phyloP scores from a whole-genome alignment of 2,329 filamentous ascomycete species.

The Cladophialophora psammophila region DNA sequence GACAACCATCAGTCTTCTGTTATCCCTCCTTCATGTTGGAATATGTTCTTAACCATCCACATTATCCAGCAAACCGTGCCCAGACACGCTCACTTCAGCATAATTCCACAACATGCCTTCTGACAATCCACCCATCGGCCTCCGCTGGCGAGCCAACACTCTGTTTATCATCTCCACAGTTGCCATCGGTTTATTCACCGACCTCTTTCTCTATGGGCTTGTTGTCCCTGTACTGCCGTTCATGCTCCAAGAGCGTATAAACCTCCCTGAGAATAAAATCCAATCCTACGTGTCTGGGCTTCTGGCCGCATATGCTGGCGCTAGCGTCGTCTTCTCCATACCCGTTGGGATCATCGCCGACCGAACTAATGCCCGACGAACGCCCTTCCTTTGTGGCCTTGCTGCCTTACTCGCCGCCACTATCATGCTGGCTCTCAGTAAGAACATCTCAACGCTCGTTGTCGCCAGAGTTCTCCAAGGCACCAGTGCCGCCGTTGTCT shows the following conservation, averaged over 20 bases:
- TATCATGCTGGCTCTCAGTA: conserved; percentile 61
- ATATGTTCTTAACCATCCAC: background rate
- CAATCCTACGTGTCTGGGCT: conserved; percentile 63
- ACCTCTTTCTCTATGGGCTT: conserved; percentile 67
- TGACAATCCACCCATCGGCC: conserved; percentile 36
- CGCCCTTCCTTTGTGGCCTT: conserved; percentile 66
- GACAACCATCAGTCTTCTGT: conserved; percentile 2
- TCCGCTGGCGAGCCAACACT: conserved; percentile 65
- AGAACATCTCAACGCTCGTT: conserved; percentile 57
- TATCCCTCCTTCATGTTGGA: background rate
- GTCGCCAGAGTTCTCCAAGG: conserved; percentile 65
- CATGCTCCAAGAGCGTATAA: conserved; percentile 61
- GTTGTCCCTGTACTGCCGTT: conserved; percentile 67
- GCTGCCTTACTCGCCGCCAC: conserved; percentile 62
- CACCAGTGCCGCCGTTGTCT: conserved; percentile 64
- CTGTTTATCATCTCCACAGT: conserved; percentile 67
- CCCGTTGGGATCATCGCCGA: conserved; percentile 65
- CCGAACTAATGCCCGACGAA: conserved; percentile 59
- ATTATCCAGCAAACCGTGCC: conserved; percentile 5
- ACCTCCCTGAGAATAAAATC: conserved; percentile 56
- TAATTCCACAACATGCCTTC: conserved; percentile 25
- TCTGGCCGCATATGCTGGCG: conserved; percentile 62
- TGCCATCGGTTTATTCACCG: conserved; percentile 43
- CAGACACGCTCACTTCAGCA: conserved; percentile 16
- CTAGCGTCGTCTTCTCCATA: conserved; percentile 60